Evolutionary conservation across 345 rosid species (phyloP), one percentile per base, ranked within the genome.

Genomic region (Moricandia moricandioides): DNA sequence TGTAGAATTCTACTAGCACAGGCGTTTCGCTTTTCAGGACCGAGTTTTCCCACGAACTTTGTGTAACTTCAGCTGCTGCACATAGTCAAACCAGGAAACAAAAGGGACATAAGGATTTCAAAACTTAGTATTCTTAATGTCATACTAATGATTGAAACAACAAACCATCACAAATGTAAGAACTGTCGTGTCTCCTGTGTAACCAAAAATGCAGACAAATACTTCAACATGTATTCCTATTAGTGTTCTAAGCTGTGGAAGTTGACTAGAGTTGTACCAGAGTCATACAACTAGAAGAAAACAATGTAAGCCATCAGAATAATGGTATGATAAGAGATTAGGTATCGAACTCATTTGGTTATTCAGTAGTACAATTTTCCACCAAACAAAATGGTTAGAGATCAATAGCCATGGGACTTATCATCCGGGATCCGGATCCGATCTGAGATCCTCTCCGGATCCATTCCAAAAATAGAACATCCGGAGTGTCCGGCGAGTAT

Each of bases 1-100:
- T 94, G 79, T 87, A 88, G 82, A 94, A 94, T 69, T 91, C 95
- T 18, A 94, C 98, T 5, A 94, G 87, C 34, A 91, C 93, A 0
- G 98, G 96, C 7, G 75, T 76, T 65, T 91, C 85, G 43, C 90
- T 90, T 55, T 82, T 84, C 80, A 88, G 24, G 68, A 94, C 79
- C 0, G 80, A 86, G 9, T 81, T 81, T 34, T 87, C 87, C 98
- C 97, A 88, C 1, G 88, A 83, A 67, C 84, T 85, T 77, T 75
- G 72, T 7, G 89, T 85, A 63, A 90, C 85, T 56, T 67, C 86
- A 33, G 83, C 72, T 65, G 96, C 98, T 90, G 86, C 83, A 79
- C 52, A 77, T 26, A 72, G n/a, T 29, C 62, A 69, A 74, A 37
- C 37, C 45, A 5, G 27, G 8, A 12, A 62, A 56, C 11, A 58